phyloP scores from a whole-genome alignment of 305 asterid species.

The Salvia sclarea region DNA sequence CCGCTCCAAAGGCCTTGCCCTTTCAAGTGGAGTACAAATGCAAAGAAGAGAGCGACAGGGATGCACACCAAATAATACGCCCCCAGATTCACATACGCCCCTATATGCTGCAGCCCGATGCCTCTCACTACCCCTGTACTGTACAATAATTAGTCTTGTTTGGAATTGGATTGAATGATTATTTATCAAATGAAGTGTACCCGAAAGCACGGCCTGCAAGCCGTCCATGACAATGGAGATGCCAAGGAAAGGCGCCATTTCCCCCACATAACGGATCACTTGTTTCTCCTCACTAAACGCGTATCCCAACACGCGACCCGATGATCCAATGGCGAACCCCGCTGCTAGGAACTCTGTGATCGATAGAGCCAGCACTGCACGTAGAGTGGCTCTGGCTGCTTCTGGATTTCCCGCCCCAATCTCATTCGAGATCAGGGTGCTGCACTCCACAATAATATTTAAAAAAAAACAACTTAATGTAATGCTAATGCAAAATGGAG shows the following conservation, averaged over 20 bases:
- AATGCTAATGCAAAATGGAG: neutral
- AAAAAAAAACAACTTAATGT: too few species aligned
- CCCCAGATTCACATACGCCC: constrained; percentile 59
- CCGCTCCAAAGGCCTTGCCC: constrained; percentile 68
- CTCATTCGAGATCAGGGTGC: constrained; percentile 66
- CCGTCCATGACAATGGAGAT: constrained; percentile 59
- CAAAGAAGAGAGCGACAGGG: constrained; percentile 47
- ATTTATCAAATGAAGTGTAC: constrained; percentile 34
- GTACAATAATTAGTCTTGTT: too few species aligned
- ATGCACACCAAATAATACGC: constrained; percentile 56
- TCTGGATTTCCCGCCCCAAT: constrained; percentile 71
- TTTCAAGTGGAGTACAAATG: constrained; percentile 39
- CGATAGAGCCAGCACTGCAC: constrained; percentile 41
- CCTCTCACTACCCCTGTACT: constrained; percentile 63
- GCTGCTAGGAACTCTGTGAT: constrained; percentile 47
- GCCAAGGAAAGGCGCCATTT: constrained; percentile 56
- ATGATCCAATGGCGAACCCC: constrained; percentile 35
- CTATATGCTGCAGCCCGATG: constrained; percentile 63
- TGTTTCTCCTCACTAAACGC: constrained; percentile 52
- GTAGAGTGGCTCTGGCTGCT: constrained; percentile 45
- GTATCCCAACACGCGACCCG: constrained; percentile 48
- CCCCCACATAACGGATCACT: constrained; percentile 45
- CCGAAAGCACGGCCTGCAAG: constrained; percentile 59
- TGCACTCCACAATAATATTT: too few species aligned
- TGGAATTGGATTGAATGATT: too few species aligned